Conservation (phyloP, 768 basidiomycete species). For the Hysterangium stoloniferum region DNA sequence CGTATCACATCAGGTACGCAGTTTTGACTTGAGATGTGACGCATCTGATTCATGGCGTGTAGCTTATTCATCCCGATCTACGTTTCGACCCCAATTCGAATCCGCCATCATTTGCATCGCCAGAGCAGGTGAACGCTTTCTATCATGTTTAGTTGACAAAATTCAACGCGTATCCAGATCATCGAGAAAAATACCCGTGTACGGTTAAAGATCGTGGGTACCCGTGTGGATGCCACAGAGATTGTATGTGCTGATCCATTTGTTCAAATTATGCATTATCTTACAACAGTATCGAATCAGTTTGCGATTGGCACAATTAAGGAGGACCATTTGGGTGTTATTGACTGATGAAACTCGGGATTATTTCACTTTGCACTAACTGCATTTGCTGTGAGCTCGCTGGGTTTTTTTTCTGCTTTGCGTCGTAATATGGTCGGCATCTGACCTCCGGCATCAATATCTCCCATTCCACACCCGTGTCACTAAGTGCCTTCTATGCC, state of each 20-base stretch:
- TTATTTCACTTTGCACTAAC: too few relatives aligned
- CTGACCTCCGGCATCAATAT: too few relatives aligned
- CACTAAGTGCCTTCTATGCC: too few relatives aligned
- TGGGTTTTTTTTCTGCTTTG: too few relatives aligned
- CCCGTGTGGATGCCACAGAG: constrained; percentile 94
- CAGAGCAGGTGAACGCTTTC: constrained; percentile 56
- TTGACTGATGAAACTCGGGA: too few relatives aligned
- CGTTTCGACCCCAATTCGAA: constrained; percentile 93
- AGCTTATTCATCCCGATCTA: constrained; percentile 94
- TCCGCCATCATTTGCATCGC: constrained; percentile 92
- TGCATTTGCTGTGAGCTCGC: too few relatives aligned
- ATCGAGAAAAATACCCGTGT: constrained; percentile 92
- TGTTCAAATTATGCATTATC: neutral
- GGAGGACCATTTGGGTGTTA: constrained; percentile 94
- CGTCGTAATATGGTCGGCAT: too few relatives aligned
- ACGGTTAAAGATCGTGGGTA: constrained; percentile 96
- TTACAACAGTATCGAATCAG: constrained; percentile 35
- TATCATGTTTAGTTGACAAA: neutral
- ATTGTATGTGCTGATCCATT: constrained; percentile 52
- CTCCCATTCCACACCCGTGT: too few relatives aligned
- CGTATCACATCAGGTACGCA: constrained; percentile 85
- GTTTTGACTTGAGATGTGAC: neutral
- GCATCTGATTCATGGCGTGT: neutral
- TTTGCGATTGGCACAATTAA: constrained; percentile 98
- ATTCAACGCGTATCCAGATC: constrained; percentile 40